These are phyloP conservation scores for Ascoidea rubescens DNA, from an alignment of 805 yeast species.

Conservation along the genomic window DNA sequence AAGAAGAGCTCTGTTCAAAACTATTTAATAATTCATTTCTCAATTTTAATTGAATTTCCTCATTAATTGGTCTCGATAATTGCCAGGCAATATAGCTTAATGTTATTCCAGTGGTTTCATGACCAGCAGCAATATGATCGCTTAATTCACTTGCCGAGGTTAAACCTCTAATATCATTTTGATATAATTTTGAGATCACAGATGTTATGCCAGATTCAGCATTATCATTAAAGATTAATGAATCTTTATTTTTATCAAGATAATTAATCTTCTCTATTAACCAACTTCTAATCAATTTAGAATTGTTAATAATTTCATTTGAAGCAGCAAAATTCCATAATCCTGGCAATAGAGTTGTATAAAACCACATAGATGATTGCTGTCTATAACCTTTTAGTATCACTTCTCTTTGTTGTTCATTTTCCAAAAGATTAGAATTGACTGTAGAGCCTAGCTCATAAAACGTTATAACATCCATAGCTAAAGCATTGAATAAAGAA, in stretches of 20 bases:
- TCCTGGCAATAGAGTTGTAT: constrained; percentile 46
- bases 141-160: constrained; percentile 33
- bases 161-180: constrained; percentile 14
- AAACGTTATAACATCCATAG: constrained; percentile 54
- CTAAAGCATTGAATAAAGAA: constrained; percentile 52
- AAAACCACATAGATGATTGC: constrained; percentile 49
- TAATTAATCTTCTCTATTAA: constrained; percentile 17
- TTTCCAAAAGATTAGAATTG: constrained; percentile 29
- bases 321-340: constrained; percentile 38
- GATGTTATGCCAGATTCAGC: constrained; percentile 7
- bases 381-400: constrained; percentile 27
- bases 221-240: constrained; percentile 9
- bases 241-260: constrained; percentile 10
- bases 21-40: constrained; percentile 27
- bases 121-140: constrained; percentile 68
- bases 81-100: constrained; percentile 46
- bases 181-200: constrained; percentile 13
- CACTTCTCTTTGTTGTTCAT: constrained; percentile 25
- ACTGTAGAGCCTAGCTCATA: constrained; percentile 41
- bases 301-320: constrained; percentile 22
- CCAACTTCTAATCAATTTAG: constrained; percentile 32
- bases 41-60: constrained; percentile 31
- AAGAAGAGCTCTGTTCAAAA: constrained; percentile 19
- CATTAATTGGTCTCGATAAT: constrained; percentile 35
- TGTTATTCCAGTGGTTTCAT: constrained; percentile 61